Evolutionary conservation across 108 stramenopile genomes (phyloP).

Genomic region (Schizochytrium sp.): DNA sequence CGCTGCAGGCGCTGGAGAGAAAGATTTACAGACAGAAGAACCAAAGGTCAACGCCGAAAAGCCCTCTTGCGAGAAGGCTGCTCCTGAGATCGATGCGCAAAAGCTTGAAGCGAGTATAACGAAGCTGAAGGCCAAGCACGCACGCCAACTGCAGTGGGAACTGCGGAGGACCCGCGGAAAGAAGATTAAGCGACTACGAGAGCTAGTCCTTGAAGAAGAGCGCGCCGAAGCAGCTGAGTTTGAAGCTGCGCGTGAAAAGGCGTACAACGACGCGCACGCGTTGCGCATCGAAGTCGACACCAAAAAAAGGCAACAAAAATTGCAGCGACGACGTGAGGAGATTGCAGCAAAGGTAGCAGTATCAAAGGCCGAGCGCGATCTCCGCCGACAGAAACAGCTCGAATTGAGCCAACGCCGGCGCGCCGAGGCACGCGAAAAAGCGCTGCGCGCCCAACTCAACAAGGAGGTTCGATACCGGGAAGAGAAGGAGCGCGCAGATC

Average conservation of each 20-base stretch:
- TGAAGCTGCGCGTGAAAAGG: not conserved
- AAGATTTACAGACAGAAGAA: too few relatives aligned
- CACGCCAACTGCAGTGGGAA: too few relatives aligned
- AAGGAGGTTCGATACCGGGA: not conserved
- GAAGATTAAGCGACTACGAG: not conserved
- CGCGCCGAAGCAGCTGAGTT: slow-evolving; percentile 31
- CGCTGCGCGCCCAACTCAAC: not conserved
- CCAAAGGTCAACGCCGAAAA: too few relatives aligned
- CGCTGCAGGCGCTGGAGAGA: too few relatives aligned
- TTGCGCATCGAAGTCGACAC: not conserved
- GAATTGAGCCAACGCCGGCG: not conserved
- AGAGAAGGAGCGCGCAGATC: slow-evolving; percentile 6
- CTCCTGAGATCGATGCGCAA: too few relatives aligned
- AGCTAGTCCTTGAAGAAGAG: not conserved
- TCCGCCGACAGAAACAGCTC: not conserved
- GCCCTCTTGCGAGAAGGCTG: too few relatives aligned
- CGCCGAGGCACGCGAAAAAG: not conserved
- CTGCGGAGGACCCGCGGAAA: too few relatives aligned
- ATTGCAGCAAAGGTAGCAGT: not conserved
- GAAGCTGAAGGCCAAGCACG: too few relatives aligned
- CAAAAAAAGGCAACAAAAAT: not conserved
- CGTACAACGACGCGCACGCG: not conserved
- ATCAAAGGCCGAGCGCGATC: not conserved
- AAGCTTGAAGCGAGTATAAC: too few relatives aligned
- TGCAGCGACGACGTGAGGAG: not conserved